These are phyloP conservation scores for Amoebophrya sp. DNA, from an alignment of 169 alveolate genomes.

Conservation along the genomic window DNA sequence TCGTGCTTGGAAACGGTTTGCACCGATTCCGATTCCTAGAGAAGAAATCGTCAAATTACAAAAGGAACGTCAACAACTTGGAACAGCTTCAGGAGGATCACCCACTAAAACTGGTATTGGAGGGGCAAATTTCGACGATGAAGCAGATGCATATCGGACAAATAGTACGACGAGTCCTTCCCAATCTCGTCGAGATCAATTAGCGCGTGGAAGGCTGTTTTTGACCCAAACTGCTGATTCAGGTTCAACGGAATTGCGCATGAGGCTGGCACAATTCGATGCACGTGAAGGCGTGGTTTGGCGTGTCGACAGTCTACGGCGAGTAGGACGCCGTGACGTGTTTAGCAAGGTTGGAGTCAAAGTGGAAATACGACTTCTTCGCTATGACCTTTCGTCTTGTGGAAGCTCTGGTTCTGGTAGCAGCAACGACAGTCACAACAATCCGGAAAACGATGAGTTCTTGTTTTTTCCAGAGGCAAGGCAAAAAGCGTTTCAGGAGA, in stretches of 20 bases:
- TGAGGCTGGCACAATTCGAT: too few species aligned
- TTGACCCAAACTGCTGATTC: too few species aligned
- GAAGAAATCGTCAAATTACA: neutral
- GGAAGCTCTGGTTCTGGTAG: too few species aligned
- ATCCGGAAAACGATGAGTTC: neutral
- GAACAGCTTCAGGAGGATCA: neutral
- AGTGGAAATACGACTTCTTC: neutral
- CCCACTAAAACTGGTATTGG: neutral
- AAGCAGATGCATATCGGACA: neutral
- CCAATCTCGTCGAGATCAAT: too few species aligned
- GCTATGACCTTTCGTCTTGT: neutral
- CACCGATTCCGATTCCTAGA: neutral
- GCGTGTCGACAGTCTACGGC: neutral
- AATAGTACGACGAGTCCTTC: too few species aligned
- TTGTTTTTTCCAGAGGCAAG: neutral
- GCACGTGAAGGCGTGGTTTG: too few species aligned
- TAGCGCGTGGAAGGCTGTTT: too few species aligned
- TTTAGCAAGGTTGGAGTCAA: neutral
- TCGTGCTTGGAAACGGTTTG: neutral
- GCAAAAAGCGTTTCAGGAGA: neutral
- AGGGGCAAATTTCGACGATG: too few species aligned
- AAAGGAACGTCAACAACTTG: neutral
- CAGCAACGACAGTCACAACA: too few species aligned
- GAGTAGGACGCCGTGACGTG: neutral
- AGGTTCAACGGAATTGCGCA: too few species aligned